These are phyloP conservation scores for Plenodomus biglobosus DNA, from an alignment of 2,329 filamentous ascomycete species.

Conservation along the genomic window DNA sequence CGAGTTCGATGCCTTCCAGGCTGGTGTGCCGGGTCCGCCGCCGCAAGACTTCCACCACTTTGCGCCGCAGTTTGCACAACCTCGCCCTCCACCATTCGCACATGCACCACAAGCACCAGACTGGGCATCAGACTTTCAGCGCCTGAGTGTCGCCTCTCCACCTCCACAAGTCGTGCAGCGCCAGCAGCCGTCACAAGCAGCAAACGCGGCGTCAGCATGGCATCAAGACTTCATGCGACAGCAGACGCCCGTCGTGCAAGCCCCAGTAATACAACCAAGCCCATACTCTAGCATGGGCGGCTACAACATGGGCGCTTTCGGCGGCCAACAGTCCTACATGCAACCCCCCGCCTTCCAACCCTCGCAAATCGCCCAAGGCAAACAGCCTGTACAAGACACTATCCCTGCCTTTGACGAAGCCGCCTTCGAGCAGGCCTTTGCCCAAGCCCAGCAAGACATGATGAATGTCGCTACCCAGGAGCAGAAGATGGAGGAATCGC, in stretches of 20 bases:
- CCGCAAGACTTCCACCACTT: constrained; percentile 45
- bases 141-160: constrained; percentile 46
- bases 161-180: constrained; percentile 52
- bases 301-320: constrained; percentile 31
- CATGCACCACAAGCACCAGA: constrained; percentile 41
- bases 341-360: constrained; percentile 23
- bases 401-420: constrained; percentile 55
- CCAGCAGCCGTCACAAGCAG: constrained; percentile 43
- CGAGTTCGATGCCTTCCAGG: constrained; percentile 71
- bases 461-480: constrained; percentile 21
- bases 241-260: constrained; percentile 38
- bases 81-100: constrained; percentile 41
- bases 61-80: constrained; percentile 41
- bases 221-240: constrained; percentile 61
- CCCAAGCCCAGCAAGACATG: constrained; percentile 49
- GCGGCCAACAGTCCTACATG: constrained; percentile 30
- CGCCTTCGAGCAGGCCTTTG: constrained; percentile 59
- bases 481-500: constrained; percentile 14
- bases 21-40: constrained; percentile 46
- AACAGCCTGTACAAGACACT: constrained; percentile 39
- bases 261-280: constrained; percentile 30
- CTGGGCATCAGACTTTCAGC: constrained; percentile 56
- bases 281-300: constrained; percentile 31
- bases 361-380: constrained; percentile 34
- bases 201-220: constrained; percentile 51